Evolutionary conservation across 2,329 filamentous ascomycete species (phyloP).

Genomic region (Nothopassalora personata): DNA sequence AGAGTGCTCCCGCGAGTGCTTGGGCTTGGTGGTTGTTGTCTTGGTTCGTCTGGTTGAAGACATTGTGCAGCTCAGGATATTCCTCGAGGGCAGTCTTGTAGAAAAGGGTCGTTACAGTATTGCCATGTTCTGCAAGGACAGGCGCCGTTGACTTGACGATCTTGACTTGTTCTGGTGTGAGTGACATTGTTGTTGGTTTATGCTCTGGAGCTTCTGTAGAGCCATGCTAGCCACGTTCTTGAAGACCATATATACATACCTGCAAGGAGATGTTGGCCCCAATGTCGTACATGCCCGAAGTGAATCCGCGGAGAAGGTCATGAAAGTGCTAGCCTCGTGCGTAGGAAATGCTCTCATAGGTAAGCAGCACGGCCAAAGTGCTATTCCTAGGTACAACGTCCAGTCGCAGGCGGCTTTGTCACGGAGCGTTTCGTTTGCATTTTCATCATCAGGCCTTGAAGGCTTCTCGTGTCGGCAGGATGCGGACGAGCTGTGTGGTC

Average conservation of each 20-base stretch:
- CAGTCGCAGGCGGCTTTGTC: background rate
- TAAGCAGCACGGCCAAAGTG: background rate
- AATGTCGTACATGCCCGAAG: background rate
- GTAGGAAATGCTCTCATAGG: background rate
- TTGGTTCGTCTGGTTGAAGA: slow-evolving; percentile 70
- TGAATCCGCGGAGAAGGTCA: background rate
- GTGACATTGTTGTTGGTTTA: slow-evolving; percentile 30
- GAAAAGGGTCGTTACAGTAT: slow-evolving; percentile 64
- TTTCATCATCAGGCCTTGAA: background rate
- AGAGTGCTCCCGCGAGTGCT: slow-evolving; percentile 64
- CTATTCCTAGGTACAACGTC: background rate
- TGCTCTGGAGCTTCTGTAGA: background rate
- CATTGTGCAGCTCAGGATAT: slow-evolving; percentile 61
- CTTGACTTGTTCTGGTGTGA: slow-evolving; percentile 58
- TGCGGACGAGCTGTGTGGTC: background rate
- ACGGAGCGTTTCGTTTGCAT: background rate
- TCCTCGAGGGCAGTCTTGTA: slow-evolving; percentile 63
- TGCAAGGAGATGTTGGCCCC: background rate
- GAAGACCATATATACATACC: background rate
- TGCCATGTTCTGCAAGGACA: slow-evolving; percentile 61
- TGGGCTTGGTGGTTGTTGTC: slow-evolving; percentile 60
- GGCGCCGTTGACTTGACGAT: slow-evolving; percentile 68
- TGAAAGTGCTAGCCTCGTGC: background rate
- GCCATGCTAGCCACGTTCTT: background rate
- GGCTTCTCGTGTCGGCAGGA: background rate